Evolutionary conservation across 2,329 filamentous ascomycete species (phyloP).

Genomic region (Stylonectria norvegica): DNA sequence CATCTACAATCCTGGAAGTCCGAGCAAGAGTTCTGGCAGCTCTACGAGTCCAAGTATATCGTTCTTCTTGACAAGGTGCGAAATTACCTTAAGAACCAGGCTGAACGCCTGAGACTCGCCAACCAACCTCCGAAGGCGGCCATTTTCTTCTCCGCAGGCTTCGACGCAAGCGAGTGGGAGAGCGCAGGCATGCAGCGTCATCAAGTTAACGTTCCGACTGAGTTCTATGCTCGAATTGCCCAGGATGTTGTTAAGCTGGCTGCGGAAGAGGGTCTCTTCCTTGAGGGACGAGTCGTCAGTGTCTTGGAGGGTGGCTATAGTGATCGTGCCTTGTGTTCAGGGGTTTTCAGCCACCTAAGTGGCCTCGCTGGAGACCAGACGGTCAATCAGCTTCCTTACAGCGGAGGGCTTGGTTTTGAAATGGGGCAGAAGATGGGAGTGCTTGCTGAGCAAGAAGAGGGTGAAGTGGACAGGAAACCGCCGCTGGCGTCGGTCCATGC

Average conservation of each 20-base stretch:
- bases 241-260: conserved; percentile 80
- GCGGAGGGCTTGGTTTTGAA: conserved; percentile 52
- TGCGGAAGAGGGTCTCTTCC: conserved; percentile 70
- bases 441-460: conserved; percentile 31
- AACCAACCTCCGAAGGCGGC: conserved; percentile 71
- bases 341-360: conserved; percentile 84
- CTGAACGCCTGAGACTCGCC: conserved; percentile 57
- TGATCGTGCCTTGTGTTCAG: conserved; percentile 82
- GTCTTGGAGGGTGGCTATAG: conserved; percentile 96
- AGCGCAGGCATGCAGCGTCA: conserved; percentile 91
- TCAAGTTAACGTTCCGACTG: conserved; percentile 90
- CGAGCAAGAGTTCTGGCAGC: conserved; percentile 78
- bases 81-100: conserved; percentile 70
- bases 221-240: conserved; percentile 91
- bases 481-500: conserved; percentile 33
- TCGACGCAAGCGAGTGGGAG: conserved; percentile 96
- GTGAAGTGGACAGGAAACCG: conserved; percentile 3
- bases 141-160: conserved; percentile 93
- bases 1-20: conserved; percentile 86
- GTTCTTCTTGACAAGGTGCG: conserved; percentile 78
- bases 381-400: conserved; percentile 31
- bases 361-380: conserved; percentile 65
- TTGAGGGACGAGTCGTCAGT: conserved; percentile 84
- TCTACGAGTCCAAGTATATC: conserved; percentile 78
- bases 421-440: conserved; percentile 53